Base-by-base conservation (phyloP, 177 flowering plant species). In the Vitis hybrid region DNA sequence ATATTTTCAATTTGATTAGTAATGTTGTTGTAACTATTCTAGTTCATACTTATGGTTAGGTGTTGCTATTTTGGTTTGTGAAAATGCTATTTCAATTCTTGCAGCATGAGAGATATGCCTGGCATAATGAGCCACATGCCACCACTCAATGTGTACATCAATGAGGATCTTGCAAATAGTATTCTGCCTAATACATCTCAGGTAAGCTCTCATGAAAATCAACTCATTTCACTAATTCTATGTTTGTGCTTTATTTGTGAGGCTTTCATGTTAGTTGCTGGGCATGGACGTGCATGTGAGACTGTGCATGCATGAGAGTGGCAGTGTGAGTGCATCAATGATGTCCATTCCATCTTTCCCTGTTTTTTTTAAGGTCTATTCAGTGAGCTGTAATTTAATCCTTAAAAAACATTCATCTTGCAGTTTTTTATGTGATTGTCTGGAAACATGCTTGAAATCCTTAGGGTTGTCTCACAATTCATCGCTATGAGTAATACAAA, bases 91-190 rank as follows among this genome's bases (percentile, higher is more conserved):
- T 59, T 51, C n/a, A 44, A 62, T 63, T 59, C 61, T 28, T 82
- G 83, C 89, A 92, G 97, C 79, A 87, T 92, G 94, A 85, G 81
- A 65, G 80, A 76, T 19, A 85, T 79, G 85, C 95, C 92, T 56
- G 95, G 94, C 65, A 81, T 90, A 31, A 92, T 92, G 97, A 90
- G 90, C 76, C 88, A 79, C 74, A 92, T 92, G 97, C 91, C 88
- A 14, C 95, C 97, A 33, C 78, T 92, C 66, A 89, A 90, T 55
- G 90, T 89, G 11, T 71, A 82, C 14, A 67, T 90, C 44, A 83
- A 92, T 62, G 92, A 90, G 71, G 89, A 92, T 70, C 92, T 92
- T 63, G 86, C 89, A 15, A 79, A 71, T 75, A 73, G 74, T 56
- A 62, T 90, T 64, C 74, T 89, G 66, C 87, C 84, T 52, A 77